A percentile compares a stretch with the other conserved stretches of the same genome.
Evolutionary conservation across 352 stramenopile genomes (phyloP).

Genomic region (Phytophthora capsici): DNA sequence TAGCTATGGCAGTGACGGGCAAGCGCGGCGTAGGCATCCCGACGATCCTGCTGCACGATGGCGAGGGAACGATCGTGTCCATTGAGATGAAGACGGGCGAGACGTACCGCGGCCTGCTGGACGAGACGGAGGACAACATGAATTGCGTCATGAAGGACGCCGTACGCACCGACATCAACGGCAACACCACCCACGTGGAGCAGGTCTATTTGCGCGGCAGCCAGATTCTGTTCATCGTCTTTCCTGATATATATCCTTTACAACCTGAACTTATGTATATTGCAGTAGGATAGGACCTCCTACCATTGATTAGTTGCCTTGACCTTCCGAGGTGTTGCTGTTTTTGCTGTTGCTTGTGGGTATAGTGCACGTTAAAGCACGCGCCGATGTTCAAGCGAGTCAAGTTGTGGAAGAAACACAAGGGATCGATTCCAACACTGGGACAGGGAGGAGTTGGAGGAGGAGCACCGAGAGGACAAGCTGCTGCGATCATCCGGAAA

Average conservation of each 20-base stretch:
- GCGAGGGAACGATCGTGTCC: conserved; percentile 88
- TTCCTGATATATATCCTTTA: conserved; percentile 90
- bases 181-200: conserved; percentile 82
- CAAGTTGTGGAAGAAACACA: conserved; percentile 91
- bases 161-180: conserved; percentile 83
- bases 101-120: conserved; percentile 84
- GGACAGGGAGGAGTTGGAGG: conserved; percentile 70
- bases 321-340: conserved; percentile 37
- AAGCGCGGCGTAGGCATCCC: conserved; percentile 87
- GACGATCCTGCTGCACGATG: conserved; percentile 87
- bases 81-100: conserved; percentile 90
- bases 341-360: conserved; percentile 30
- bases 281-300: conserved; percentile 10
- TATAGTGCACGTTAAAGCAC: conserved; percentile 76
- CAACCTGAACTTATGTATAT: conserved; percentile 24
- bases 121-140: conserved; percentile 92
- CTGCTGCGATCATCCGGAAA: conserved; percentile 84
- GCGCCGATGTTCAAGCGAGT: conserved; percentile 89
- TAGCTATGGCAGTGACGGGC: conserved; percentile 78
- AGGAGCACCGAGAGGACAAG: conserved; percentile 68
- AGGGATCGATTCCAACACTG: conserved; percentile 73
- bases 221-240: conserved; percentile 90
- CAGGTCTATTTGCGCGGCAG: conserved; percentile 86
- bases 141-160: conserved; percentile 90
- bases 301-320: conserved; percentile 26